A percentile compares a stretch with the other conserved stretches of the same genome.
Conservation (phyloP, 139 green algal genomes). For the Tetradesmus obliquus region DNA sequence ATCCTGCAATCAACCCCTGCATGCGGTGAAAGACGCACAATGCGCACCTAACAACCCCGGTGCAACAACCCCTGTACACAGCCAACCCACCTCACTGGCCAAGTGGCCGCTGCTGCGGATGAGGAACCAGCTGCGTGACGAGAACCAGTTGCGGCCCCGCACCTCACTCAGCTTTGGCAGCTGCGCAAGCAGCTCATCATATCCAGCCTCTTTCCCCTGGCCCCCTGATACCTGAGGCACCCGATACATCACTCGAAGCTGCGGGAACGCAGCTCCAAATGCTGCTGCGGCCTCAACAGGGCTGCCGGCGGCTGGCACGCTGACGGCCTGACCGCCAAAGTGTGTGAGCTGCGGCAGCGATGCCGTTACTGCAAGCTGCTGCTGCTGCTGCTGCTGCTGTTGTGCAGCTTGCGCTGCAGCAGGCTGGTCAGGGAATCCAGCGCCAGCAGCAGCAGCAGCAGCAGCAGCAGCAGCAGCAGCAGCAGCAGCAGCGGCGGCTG, state of each 20-base stretch:
- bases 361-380: neutral
- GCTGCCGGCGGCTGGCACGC: neutral
- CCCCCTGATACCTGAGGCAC: slow-evolving; percentile 5
- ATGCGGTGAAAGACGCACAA: too few relatives aligned
- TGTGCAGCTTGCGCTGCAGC: neutral
- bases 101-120: slow-evolving; percentile 27
- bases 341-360: neutral
- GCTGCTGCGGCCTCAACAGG: slow-evolving; percentile 9
- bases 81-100: neutral
- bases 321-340: slow-evolving; percentile 16
- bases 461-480: neutral
- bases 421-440: neutral
- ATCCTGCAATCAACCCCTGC: too few relatives aligned
- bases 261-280: neutral
- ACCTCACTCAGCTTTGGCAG: neutral
- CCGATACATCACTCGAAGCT: slow-evolving; percentile 1
- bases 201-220: neutral
- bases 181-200: slow-evolving; percentile 1
- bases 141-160: slow-evolving; percentile 20
- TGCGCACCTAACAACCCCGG: neutral
- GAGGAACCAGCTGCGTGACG: slow-evolving; percentile 16
- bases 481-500: neutral
- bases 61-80: neutral
- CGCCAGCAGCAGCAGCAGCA: neutral
- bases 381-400: neutral